phyloP scores from a whole-genome alignment of 73 alveolate species.

The Tetrahymena thermophila region DNA sequence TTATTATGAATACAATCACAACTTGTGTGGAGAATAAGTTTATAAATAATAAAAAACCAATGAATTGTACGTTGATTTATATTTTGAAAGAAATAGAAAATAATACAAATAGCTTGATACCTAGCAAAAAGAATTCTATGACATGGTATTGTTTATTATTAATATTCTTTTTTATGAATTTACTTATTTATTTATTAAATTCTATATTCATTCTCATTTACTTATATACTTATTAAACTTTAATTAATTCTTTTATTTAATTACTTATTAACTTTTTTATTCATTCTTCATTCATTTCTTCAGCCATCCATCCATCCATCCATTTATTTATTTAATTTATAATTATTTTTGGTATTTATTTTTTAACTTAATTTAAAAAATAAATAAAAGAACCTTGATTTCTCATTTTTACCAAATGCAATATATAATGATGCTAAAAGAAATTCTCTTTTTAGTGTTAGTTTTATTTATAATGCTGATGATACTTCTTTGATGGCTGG shows the following conservation, averaged over 20 bases:
- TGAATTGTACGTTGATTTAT: not conserved
- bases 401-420: not conserved
- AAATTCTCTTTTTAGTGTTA: not conserved
- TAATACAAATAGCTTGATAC: not conserved
- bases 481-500: not conserved
- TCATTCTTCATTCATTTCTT: too few relatives aligned
- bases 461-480: not conserved
- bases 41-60: not conserved
- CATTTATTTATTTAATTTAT: not conserved
- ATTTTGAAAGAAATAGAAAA: not conserved
- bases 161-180: too few relatives aligned
- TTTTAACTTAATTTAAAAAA: too few relatives aligned
- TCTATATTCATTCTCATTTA: too few relatives aligned
- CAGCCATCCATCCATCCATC: too few relatives aligned
- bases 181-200: too few relatives aligned
- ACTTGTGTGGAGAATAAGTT: not conserved
- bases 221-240: too few relatives aligned
- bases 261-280: too few relatives aligned
- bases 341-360: not conserved
- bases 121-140: not conserved
- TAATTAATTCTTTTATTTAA: too few relatives aligned
- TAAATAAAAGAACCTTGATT: not conserved
- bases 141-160: not conserved
- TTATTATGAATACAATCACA: not conserved
- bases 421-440: not conserved